Percentiles rank a stretch among this genome's conserved stretches.
These are phyloP conservation scores for Trichoderma brevicompactum DNA, from an alignment of 2,329 filamentous ascomycete species.

Conservation along the genomic window DNA sequence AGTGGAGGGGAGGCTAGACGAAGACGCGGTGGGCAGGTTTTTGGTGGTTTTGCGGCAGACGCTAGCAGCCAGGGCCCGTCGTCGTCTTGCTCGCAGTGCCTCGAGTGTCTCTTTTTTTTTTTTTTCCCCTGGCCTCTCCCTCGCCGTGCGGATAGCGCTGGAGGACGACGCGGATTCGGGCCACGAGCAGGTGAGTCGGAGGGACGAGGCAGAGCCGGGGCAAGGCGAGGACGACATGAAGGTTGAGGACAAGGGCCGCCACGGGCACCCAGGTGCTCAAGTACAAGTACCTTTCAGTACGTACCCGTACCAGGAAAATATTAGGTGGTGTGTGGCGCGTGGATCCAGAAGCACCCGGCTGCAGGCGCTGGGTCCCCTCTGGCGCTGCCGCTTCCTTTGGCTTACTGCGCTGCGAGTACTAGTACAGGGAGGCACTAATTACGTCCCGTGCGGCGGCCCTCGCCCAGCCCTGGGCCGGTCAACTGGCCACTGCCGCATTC, in stretches of 20 bases:
- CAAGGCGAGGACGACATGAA: conserved; percentile 1
- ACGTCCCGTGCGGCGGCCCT: conserved; percentile 16
- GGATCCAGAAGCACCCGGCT: conserved; percentile 5
- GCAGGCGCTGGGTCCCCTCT: background rate
- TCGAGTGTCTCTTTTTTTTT: background rate
- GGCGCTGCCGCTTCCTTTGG: background rate
- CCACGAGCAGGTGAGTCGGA: background rate
- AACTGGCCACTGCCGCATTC: conserved; percentile 22
- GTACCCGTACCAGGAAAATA: background rate
- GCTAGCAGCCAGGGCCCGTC: conserved; percentile 1
- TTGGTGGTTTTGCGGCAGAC: conserved; percentile 18
- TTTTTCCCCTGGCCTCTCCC: background rate
- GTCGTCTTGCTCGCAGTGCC: too few species aligned
- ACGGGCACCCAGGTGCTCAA: too few species aligned
- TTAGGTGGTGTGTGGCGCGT: conserved; percentile 24
- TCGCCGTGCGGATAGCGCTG: too few species aligned
- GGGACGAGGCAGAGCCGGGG: conserved; percentile 5
- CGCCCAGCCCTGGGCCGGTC: background rate
- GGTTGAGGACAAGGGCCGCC: conserved; percentile 8
- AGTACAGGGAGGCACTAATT: background rate
- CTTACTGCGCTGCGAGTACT: background rate
- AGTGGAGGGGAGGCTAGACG: conserved; percentile 20
- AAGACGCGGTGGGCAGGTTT: conserved; percentile 21
- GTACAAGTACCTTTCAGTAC: too few species aligned
- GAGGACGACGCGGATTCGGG: too few species aligned